phyloP scores from a whole-genome alignment of 2,329 filamentous ascomycete species.

The Arachnomyces sp. region DNA sequence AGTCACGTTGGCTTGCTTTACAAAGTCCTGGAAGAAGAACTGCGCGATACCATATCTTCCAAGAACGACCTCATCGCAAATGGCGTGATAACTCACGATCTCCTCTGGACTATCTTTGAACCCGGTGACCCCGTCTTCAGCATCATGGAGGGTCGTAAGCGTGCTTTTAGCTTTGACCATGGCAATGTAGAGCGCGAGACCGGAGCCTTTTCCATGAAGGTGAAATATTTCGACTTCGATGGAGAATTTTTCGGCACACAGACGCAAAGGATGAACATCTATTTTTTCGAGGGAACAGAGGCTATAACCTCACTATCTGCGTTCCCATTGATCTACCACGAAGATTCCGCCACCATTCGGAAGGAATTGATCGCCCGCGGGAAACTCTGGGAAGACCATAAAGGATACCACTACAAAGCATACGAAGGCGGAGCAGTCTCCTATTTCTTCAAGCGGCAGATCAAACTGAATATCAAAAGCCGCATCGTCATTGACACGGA shows the following conservation, averaged over 20 bases:
- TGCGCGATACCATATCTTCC: slow-evolving; percentile 43
- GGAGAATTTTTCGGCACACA: slow-evolving; percentile 17
- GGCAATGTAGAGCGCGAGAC: slow-evolving; percentile 1
- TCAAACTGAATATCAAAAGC: slow-evolving; percentile 6
- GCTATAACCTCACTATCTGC: slow-evolving; percentile 17
- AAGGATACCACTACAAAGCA: slow-evolving; percentile 8
- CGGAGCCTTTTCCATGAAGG: slow-evolving; percentile 11
- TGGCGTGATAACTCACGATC: not conserved
- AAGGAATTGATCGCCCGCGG: slow-evolving; percentile 8
- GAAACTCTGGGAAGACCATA: slow-evolving; percentile 7
- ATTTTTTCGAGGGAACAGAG: slow-evolving; percentile 12
- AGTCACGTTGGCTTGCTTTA: slow-evolving; percentile 42
- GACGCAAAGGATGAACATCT: slow-evolving; percentile 13
- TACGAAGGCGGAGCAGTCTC: slow-evolving; percentile 7
- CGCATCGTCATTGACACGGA: slow-evolving; percentile 10
- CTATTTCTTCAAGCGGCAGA: not conserved
- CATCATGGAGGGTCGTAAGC: not conserved
- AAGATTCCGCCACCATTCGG: slow-evolving; percentile 3
- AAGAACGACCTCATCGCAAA: slow-evolving; percentile 33
- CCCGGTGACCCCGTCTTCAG: slow-evolving; percentile 1
- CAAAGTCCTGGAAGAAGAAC: slow-evolving; percentile 42
- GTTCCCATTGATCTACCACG: slow-evolving; percentile 22
- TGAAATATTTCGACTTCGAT: slow-evolving; percentile 19
- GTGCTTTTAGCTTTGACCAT: not conserved
- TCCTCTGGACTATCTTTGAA: slow-evolving; percentile 3